Conservation (phyloP, 2,329 filamentous ascomycete species). For the Penicillium sp. region DNA sequence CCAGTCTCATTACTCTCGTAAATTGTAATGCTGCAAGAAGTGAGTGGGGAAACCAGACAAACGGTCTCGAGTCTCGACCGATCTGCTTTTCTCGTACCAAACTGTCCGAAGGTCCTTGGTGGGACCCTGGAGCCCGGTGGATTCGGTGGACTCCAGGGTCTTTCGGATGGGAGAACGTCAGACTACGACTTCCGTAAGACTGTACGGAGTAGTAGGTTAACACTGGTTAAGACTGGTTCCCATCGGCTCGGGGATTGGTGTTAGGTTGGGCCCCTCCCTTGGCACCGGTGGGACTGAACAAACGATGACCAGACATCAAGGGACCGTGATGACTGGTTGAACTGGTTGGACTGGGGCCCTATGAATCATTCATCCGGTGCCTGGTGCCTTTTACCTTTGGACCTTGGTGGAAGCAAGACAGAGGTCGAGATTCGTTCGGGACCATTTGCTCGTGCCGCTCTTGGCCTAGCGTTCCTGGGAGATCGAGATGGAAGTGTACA, state of each 20-base stretch:
- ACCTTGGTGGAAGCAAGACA: background rate
- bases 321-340: slow-evolving; percentile 7
- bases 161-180: slow-evolving; percentile 29
- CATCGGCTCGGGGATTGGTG: background rate
- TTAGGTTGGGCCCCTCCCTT: too few relatives aligned
- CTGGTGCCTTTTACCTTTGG: slow-evolving; percentile 31
- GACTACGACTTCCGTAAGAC: slow-evolving; percentile 16
- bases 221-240: background rate
- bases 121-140: slow-evolving; percentile 1
- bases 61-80: slow-evolving; percentile 30
- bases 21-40: background rate
- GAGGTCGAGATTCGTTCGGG: slow-evolving; percentile 6
- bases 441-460: slow-evolving; percentile 5
- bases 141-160: slow-evolving; percentile 16
- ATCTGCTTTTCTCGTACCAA: slow-evolving; percentile 16
- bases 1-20: background rate
- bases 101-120: slow-evolving; percentile 15
- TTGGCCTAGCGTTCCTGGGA: slow-evolving; percentile 11
- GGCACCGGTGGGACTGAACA: slow-evolving; percentile 3
- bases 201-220: too few relatives aligned
- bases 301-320: background rate
- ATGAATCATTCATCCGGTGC: slow-evolving; percentile 32
- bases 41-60: background rate
- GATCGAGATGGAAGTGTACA: slow-evolving; percentile 4
- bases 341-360: slow-evolving; percentile 8